Conservation (phyloP, 2,329 filamentous ascomycete genomes). For the Colletotrichum cuscutae region DNA sequence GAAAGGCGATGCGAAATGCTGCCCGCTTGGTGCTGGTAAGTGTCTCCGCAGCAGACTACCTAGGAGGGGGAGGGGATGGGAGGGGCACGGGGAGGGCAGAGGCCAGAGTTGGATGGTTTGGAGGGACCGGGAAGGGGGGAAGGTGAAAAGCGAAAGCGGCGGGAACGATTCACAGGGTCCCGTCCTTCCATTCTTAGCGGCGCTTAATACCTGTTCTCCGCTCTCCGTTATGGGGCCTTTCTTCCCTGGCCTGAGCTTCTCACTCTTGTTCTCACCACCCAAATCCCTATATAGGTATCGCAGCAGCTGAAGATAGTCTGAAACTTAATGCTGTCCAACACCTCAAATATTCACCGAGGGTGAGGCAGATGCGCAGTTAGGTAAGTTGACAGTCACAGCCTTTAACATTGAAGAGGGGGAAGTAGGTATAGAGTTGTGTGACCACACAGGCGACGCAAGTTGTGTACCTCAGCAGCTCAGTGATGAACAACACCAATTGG, state of each 20-base stretch:
- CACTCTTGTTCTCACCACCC: background rate
- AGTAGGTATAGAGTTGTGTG: background rate
- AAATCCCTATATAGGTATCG: background rate
- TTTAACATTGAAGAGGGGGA: background rate
- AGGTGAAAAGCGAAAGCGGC: conserved; percentile 4
- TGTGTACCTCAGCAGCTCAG: background rate
- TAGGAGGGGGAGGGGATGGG: background rate
- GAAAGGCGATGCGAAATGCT: conserved; percentile 21
- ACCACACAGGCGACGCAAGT: background rate
- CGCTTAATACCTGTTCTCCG: conserved; percentile 15
- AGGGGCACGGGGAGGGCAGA: no score
- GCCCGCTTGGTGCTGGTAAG: background rate
- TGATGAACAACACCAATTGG: background rate
- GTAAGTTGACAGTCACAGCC: background rate
- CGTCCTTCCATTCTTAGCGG: conserved; percentile 16
- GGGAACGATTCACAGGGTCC: conserved; percentile 30
- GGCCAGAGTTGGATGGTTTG: conserved; percentile 6
- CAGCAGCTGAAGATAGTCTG: background rate
- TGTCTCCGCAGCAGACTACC: conserved; percentile 5
- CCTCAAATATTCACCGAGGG: background rate
- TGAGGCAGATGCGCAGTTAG: background rate
- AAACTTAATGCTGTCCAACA: background rate
- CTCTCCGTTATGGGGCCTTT: conserved; percentile 13
- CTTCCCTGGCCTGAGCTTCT: conserved; percentile 14
- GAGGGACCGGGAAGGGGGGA: conserved; percentile 9